Base-by-base conservation (phyloP, 2,329 filamentous ascomycete species). In the Arachnomyces sp. region DNA sequence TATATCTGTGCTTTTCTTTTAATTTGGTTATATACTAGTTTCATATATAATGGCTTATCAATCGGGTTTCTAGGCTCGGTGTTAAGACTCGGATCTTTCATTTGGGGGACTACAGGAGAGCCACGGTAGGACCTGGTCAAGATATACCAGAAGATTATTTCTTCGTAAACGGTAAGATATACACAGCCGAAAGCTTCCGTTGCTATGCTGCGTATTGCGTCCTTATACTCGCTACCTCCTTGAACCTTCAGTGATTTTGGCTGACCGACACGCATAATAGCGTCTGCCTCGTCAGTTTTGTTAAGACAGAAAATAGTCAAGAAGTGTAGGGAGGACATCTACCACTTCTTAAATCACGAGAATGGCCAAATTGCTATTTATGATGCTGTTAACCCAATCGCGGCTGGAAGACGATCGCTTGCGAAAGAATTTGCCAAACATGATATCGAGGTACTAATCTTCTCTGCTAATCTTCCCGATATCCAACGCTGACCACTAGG, bases 21-120 rank as follows among this genome's bases (percentile, higher is more conserved):
- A 38, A 17, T 9, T 25, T 25, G 14, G 38, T 39, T 42, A 34
- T 17, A 34, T 17, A n/a, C 17, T 31, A 31, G 29, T 42, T 45
- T 50, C 40, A n/a, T n/a, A n/a, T n/a, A n/a, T n/a, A n/a, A n/a
- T n/a, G n/a, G 55, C 37, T 21, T 47, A 28, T 44, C 44, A 43
- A 40, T 57, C 35, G 28, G 11, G n/a, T 28, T 40, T 39, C 38
- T 44, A 84, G 80, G 92, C 77, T 98, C 30, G 92, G 92, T 47
- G 92, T 98, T 44, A 98, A 98, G 70, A 96, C 92, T 28, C 84
- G 90, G 51, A 93, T 96, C 53, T 98, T 98, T 61, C 92, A 98
- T 60, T 73, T 98, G 12, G 92, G 93, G 43, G 92, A 98, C 65
- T 98, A 98, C 62, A 84, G 92, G 50, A 80, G 92, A 59, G 89